Evolutionary conservation across 345 rosid species (phyloP).

Genomic region (Gynandropsis gynandra): DNA sequence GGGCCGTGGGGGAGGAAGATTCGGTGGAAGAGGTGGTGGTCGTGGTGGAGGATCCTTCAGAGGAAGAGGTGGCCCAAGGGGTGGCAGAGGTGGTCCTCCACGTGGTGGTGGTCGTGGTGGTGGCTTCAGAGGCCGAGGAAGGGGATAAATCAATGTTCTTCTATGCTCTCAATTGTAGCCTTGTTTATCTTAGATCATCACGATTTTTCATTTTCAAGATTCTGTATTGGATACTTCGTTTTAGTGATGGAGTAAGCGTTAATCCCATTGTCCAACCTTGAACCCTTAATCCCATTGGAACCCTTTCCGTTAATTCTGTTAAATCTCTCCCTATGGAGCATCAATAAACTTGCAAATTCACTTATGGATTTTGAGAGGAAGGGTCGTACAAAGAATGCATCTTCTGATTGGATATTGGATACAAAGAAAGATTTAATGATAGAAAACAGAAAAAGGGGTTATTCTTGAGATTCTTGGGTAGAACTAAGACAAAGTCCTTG

Average conservation of each 20-base stretch:
- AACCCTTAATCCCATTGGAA: no score
- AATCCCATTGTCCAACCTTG: no score
- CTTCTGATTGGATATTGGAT: no score
- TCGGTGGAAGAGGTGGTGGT: conserved; percentile 34
- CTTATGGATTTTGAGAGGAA: no score
- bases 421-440: no score
- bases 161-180: conserved; percentile 8
- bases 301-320: no score
- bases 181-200: conserved; percentile 1
- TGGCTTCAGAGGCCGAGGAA: conserved; percentile 80
- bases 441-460: no score
- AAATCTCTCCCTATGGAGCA: no score
- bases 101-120: conserved; percentile 62
- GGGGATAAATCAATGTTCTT: conserved; percentile 29
- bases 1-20: conserved; percentile 41
- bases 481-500: no score
- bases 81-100: conserved; percentile 40
- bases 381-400: no score
- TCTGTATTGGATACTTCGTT: conserved; percentile 8
- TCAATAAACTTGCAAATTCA: no score
- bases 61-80: conserved; percentile 63
- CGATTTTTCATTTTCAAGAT: background rate
- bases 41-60: conserved; percentile 41
- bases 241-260: conserved; percentile 4
- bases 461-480: no score